Percentiles rank a stretch among this genome's conserved stretches.
Conservation (phyloP, 176 grass and related monocot species). For the Triticum turgidum region DNA sequence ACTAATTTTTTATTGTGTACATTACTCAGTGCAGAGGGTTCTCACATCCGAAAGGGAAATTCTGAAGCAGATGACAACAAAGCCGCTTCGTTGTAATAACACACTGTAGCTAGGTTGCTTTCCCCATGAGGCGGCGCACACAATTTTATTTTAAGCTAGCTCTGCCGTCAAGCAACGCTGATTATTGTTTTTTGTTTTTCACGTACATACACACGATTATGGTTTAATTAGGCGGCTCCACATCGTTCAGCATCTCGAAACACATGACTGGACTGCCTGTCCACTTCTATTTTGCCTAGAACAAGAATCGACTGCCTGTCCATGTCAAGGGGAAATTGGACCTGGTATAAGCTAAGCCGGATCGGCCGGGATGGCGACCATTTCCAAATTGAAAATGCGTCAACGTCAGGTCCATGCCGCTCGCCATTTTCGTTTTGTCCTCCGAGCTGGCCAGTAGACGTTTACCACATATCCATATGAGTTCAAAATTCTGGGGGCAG, state of each 20-base stretch:
- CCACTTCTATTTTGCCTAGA: background rate
- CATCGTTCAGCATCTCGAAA: slow-evolving; percentile 18
- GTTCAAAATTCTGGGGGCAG: background rate
- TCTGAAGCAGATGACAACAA: too few species aligned
- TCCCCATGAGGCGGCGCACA: too few species aligned
- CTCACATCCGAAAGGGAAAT: too few species aligned
- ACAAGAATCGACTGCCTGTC: background rate
- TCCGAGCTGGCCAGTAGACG: background rate
- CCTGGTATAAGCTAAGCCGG: background rate
- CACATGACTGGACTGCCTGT: slow-evolving; percentile 23
- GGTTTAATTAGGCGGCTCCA: background rate
- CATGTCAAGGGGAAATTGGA: slow-evolving; percentile 29
- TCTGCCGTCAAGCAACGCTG: background rate
- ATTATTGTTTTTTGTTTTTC: background rate
- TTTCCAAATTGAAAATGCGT: slow-evolving; percentile 16
- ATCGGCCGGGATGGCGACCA: slow-evolving; percentile 15
- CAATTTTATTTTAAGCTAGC: background rate
- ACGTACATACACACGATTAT: background rate
- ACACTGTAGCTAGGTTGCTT: too few species aligned
- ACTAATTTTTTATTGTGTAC: too few species aligned
- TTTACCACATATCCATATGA: background rate
- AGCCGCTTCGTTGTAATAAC: too few species aligned
- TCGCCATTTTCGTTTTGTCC: background rate
- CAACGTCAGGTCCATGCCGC: background rate
- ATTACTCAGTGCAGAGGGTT: too few species aligned